Evolutionary conservation across 2,329 filamentous ascomycete genomes (phyloP).

Genomic region (Xylariales sp.): DNA sequence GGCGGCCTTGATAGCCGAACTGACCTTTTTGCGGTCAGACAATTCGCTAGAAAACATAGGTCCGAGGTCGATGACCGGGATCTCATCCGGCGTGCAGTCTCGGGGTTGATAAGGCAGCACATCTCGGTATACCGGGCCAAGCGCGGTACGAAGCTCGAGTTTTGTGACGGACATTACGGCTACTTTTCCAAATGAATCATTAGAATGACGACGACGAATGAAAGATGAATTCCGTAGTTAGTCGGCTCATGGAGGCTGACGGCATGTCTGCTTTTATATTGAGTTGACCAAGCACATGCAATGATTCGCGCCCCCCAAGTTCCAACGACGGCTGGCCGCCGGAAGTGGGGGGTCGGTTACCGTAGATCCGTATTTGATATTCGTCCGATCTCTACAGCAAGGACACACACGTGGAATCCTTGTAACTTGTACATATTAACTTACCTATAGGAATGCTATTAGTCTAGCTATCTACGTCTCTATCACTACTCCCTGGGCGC

Average conservation of each 20-base stretch:
- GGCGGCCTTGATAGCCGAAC: constrained; percentile 56
- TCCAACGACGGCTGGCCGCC: neutral
- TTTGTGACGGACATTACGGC: constrained; percentile 45
- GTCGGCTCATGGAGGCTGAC: neutral
- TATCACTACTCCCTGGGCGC: neutral
- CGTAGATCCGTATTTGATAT: neutral
- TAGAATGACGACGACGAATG: neutral
- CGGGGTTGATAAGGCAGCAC: constrained; percentile 48
- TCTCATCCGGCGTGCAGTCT: constrained; percentile 55
- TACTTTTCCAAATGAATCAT: neutral
- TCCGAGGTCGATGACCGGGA: constrained; percentile 65
- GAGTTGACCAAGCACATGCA: neutral
- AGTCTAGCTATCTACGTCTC: neutral
- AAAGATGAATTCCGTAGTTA: neutral
- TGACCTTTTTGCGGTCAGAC: constrained; percentile 54
- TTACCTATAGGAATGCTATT: constrained; percentile 1
- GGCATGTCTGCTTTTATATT: neutral
- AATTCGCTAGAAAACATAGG: constrained; percentile 53
- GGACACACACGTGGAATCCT: constrained; percentile 1
- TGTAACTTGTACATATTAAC: neutral
- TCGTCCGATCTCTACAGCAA: neutral
- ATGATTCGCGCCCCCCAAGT: neutral
- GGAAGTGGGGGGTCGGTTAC: constrained; percentile 10
- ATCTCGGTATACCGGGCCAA: constrained; percentile 50
- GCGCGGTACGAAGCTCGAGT: constrained; percentile 50